Evolutionary conservation across 768 basidiomycete species (phyloP).

Genomic region (Amanita rubescens): DNA sequence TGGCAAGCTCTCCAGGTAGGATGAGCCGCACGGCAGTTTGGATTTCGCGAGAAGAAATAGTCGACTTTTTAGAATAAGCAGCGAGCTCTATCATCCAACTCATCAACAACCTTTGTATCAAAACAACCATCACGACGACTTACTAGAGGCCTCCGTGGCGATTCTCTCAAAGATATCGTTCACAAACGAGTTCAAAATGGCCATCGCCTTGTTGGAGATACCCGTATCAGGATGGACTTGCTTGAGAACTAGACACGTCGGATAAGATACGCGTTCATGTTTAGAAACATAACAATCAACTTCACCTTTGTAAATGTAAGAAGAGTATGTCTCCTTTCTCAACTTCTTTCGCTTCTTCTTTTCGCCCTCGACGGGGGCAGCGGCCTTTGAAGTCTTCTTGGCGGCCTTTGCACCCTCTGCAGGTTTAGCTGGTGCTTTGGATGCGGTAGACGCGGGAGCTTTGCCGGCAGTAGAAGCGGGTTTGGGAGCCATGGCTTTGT

Average conservation of each 20-base stretch:
- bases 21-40: conserved; percentile 95
- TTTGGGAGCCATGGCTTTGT: conserved; percentile 61
- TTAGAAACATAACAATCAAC: background rate
- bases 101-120: background rate
- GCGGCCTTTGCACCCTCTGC: conserved; percentile 62
- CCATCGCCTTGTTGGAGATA: conserved; percentile 97
- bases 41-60: conserved; percentile 97
- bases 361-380: conserved; percentile 57
- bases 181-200: conserved; percentile 87
- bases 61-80: conserved; percentile 97
- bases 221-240: conserved; percentile 98
- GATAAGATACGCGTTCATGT: background rate
- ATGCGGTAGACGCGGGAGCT: conserved; percentile 61
- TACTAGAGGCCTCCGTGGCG: conserved; percentile 83
- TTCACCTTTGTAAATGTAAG: conserved; percentile 84
- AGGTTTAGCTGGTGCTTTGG: conserved; percentile 68
- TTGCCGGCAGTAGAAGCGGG: conserved; percentile 82
- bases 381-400: conserved; percentile 70
- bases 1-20: conserved; percentile 94
- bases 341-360: conserved; percentile 87
- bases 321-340: conserved; percentile 89
- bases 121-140: conserved; percentile 15
- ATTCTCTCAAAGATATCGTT: conserved; percentile 94
- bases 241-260: conserved; percentile 60
- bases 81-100: conserved; percentile 81